A percentile compares a stretch with the other conserved stretches of the same genome.
Evolutionary conservation across 352 stramenopile species (phyloP).

Genomic region (Sclerospora graminicola): DNA sequence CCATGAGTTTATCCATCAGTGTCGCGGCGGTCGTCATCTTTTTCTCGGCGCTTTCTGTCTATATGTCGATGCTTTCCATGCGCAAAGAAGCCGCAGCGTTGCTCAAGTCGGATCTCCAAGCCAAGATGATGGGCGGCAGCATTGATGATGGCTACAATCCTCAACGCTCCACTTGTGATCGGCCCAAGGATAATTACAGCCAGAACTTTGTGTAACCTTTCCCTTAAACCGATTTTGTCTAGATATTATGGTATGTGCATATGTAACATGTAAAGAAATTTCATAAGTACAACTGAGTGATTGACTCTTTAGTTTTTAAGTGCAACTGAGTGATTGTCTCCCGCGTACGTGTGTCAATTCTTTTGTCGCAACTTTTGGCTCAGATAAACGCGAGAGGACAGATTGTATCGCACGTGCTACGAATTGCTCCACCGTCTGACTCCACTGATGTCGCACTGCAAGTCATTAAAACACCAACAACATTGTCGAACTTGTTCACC

Average conservation of each 20-base stretch:
- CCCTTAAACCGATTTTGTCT: not conserved
- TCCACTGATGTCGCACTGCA: too few relatives aligned
- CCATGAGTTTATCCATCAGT: constrained; percentile 32
- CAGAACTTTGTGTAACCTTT: constrained; percentile 44
- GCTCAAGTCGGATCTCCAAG: constrained; percentile 14
- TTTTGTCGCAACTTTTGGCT: too few relatives aligned
- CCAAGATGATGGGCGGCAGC: constrained; percentile 17
- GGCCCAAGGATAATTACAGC: constrained; percentile 43
- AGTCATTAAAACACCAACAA: too few relatives aligned
- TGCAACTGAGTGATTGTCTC: constrained; percentile 1
- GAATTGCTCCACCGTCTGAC: too few relatives aligned
- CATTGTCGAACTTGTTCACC: too few relatives aligned
- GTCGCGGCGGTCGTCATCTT: constrained; percentile 19
- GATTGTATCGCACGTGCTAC: too few relatives aligned
- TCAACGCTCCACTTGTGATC: constrained; percentile 8
- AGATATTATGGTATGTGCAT: not conserved
- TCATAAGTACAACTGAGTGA: constrained; percentile 3
- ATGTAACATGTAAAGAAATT: constrained; percentile 17
- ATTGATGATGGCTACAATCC: constrained; percentile 8
- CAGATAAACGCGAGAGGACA: too few relatives aligned
- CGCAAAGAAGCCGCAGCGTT: constrained; percentile 20
- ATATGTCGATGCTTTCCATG: constrained; percentile 16
- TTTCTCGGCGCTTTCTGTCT: constrained; percentile 22
- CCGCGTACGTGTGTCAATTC: not conserved
- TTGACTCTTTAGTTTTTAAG: too few relatives aligned